Evolutionary conservation across 2,329 filamentous ascomycete species (phyloP).

Genomic region (Herpotrichia juniperi): DNA sequence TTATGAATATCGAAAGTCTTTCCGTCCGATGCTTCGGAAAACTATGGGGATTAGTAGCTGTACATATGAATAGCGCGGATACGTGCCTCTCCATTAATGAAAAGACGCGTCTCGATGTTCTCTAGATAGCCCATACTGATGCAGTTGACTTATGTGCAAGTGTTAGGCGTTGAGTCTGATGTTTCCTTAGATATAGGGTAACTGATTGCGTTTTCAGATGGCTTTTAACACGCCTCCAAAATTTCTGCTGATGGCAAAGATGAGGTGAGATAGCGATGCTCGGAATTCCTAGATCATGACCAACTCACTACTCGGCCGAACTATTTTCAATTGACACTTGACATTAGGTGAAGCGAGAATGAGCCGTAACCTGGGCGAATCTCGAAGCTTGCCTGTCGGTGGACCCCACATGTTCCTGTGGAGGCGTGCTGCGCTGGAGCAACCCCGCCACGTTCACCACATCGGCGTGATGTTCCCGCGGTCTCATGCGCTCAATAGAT

Average conservation of each 20-base stretch:
- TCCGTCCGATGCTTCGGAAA: slow-evolving; percentile 37
- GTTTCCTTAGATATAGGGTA: neutral
- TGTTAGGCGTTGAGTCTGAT: neutral
- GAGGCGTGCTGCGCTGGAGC: neutral
- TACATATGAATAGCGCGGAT: neutral
- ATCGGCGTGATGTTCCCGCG: slow-evolving; percentile 34
- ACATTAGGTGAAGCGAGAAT: neutral
- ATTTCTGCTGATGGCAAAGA: neutral
- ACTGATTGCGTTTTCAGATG: neutral
- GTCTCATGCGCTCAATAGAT: slow-evolving; percentile 10
- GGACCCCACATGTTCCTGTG: slow-evolving; percentile 17
- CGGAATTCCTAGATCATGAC: neutral
- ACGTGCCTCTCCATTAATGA: slow-evolving; percentile 43
- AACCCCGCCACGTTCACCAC: slow-evolving; percentile 20
- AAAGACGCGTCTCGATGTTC: slow-evolving; percentile 40
- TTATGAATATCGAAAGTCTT: slow-evolving; percentile 71
- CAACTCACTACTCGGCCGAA: neutral
- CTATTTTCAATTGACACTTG: neutral
- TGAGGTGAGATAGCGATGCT: neutral
- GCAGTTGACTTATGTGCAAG: slow-evolving; percentile 1
- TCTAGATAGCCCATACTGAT: slow-evolving; percentile 32
- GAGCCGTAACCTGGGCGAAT: neutral
- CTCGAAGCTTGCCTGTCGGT: neutral
- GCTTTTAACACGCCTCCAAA: neutral
- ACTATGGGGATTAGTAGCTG: slow-evolving; percentile 25